Percentiles rank a stretch among this genome's conserved stretches.
Evolutionary conservation across 2,329 filamentous ascomycete species (phyloP).

Genomic region (Tympanopsis confertula): DNA sequence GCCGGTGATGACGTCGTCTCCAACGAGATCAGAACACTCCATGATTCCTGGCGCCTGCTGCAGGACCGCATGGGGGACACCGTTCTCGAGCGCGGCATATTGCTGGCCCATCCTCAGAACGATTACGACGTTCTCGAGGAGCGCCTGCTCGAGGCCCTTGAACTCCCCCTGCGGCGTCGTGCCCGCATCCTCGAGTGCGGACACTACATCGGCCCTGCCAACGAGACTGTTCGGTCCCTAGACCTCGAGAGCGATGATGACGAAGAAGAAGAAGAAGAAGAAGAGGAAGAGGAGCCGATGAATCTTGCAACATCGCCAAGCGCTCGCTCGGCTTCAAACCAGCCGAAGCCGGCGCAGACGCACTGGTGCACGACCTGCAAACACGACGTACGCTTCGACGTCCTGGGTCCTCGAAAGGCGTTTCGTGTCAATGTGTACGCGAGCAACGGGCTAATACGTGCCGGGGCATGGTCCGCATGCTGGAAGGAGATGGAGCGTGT

Average conservation of each 20-base stretch:
- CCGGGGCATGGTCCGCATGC: slow-evolving; percentile 82
- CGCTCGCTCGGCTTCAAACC: slow-evolving; percentile 6
- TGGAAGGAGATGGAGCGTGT: slow-evolving; percentile 99
- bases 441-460: slow-evolving; percentile 85
- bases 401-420: slow-evolving; percentile 39
- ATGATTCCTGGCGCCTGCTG: slow-evolving; percentile 53
- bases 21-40: slow-evolving; percentile 35
- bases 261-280: slow-evolving; percentile 30
- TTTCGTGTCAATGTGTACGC: slow-evolving; percentile 85
- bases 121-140: slow-evolving; percentile 75
- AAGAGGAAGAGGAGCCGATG: slow-evolving; percentile 23
- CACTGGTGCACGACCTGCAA: slow-evolving; percentile 47
- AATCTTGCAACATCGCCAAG: slow-evolving; percentile 18
- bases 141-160: slow-evolving; percentile 62
- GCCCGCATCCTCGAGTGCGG: slow-evolving; percentile 65
- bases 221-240: slow-evolving; percentile 20
- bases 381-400: slow-evolving; percentile 41
- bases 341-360: slow-evolving; percentile 11
- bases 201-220: slow-evolving; percentile 58
- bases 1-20: slow-evolving; percentile 19
- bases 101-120: slow-evolving; percentile 67
- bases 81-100: slow-evolving; percentile 60
- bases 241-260: slow-evolving; percentile 19
- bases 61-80: slow-evolving; percentile 63
- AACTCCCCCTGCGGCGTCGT: slow-evolving; percentile 51